Percentiles rank a stretch among this genome's conserved stretches.
These are phyloP conservation scores for Emmonsia crescens DNA, from an alignment of 2,329 filamentous ascomycete genomes.

Conservation along the genomic window DNA sequence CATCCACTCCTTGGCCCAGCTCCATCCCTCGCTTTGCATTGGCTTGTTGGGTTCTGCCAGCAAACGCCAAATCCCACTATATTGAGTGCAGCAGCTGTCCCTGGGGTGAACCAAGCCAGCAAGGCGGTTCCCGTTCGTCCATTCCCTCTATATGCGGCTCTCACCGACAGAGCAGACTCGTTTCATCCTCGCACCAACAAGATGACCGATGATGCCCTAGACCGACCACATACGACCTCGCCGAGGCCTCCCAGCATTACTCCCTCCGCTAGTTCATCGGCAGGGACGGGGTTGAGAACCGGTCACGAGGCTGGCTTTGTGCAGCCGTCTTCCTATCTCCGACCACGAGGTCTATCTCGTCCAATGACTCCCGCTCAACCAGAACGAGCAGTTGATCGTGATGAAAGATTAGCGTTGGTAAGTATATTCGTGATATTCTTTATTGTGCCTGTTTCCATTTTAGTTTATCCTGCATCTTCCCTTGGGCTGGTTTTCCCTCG, in stretches of 20 bases:
- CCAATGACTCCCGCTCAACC: conserved; percentile 31
- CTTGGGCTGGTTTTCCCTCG: background rate
- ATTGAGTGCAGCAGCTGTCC: background rate
- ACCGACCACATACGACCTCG: conserved; percentile 18
- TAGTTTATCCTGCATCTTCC: background rate
- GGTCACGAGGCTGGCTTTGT: conserved; percentile 39
- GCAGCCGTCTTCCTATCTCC: conserved; percentile 39
- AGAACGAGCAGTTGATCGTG: conserved; percentile 38
- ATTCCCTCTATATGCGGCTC: conserved; percentile 11
- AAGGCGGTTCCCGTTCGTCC: conserved; percentile 5
- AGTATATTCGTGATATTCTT: conserved; percentile 16
- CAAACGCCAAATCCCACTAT: background rate
- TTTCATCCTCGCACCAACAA: conserved; percentile 11
- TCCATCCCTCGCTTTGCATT: background rate
- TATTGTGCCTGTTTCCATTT: conserved; percentile 1
- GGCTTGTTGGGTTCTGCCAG: background rate
- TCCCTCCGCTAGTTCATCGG: conserved; percentile 11
- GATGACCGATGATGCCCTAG: conserved; percentile 19
- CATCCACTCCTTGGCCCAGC: background rate
- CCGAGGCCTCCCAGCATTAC: conserved; percentile 5
- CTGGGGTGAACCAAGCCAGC: background rate
- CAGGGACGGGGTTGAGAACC: conserved; percentile 9
- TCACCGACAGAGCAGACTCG: conserved; percentile 9
- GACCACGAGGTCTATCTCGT: conserved; percentile 28
- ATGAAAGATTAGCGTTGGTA: conserved; percentile 41